Conservation (phyloP, 2,329 filamentous ascomycete genomes). For the Pyrenochaeta sp. region DNA sequence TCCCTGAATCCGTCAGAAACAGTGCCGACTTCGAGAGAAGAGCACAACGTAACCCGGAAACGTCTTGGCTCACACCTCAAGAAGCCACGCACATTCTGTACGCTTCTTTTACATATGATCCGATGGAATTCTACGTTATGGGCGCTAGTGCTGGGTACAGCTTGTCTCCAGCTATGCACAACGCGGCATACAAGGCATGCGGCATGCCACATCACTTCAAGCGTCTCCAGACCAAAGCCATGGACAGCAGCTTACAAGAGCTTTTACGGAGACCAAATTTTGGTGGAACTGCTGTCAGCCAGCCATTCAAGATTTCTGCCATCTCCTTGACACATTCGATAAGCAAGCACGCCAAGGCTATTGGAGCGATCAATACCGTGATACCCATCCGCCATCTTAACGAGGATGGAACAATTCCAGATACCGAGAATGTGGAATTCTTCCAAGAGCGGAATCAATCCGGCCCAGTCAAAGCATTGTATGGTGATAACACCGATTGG, state of each 20-base stretch:
- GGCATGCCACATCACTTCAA: constrained; percentile 73
- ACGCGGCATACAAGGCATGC: constrained; percentile 69
- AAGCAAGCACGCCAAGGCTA: constrained; percentile 74
- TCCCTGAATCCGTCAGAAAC: constrained; percentile 57
- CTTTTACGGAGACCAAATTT: constrained; percentile 71
- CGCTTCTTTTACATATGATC: constrained; percentile 70
- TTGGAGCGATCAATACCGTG: constrained; percentile 78
- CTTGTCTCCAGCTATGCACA: constrained; percentile 79
- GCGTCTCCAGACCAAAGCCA: constrained; percentile 65
- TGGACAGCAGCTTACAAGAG: constrained; percentile 65
- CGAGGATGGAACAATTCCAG: constrained; percentile 63
- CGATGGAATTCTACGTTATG: constrained; percentile 75
- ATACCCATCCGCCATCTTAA: constrained; percentile 71
- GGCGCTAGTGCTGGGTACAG: constrained; percentile 78
- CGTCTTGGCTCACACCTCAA: constrained; percentile 64
- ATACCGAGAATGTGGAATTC: constrained; percentile 60
- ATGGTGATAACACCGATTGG: constrained; percentile 84
- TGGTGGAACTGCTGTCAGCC: constrained; percentile 73
- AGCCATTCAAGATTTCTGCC: constrained; percentile 77
- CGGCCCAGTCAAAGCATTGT: constrained; percentile 71
- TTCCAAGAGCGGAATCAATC: constrained; percentile 66
- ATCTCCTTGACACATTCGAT: constrained; percentile 69
- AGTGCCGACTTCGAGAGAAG: constrained; percentile 45
- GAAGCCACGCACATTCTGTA: constrained; percentile 72
- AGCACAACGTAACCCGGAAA: constrained; percentile 44